Evolutionary conservation across 2,329 filamentous ascomycete species (phyloP), one percentile per base, ranked within the genome.

Genomic region (Venturia asperata): DNA sequence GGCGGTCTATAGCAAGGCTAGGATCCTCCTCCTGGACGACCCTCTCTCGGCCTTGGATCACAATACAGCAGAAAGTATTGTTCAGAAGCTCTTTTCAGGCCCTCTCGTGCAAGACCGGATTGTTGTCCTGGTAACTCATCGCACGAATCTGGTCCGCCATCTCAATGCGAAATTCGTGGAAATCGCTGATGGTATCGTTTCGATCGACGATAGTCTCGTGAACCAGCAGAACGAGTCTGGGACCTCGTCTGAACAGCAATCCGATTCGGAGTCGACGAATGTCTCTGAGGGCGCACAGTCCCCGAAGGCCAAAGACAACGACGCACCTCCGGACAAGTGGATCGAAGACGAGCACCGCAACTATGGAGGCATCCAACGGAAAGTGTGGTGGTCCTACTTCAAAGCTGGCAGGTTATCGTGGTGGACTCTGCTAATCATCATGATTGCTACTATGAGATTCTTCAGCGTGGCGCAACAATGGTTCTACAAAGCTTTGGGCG

Each of bases 401-500:
- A 89, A 86, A 74, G 90, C 91, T 5, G 92, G 92, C 1, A 88
- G 85, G 15, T 79, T 92, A 60, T 80, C 80, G 65, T 91, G 87
- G 80, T 96, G 92, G 92, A 73, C 77, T 3, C 70, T 85, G 1
- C 80, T 92, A 2, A 78, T 93, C 3, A 43, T 84, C 0, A 78
- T 87, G 15, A 85, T 92, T 66, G 74, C 82, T 7, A 49, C 86
- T 0, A 90, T 86, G 70, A 86, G 92, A 5, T 71, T 86, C 19
- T 77, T 84, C 21, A 83, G 87, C 43, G 79, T 95, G 45, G 82
- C 81, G 0, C 84, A 91, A 70, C 86, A 85, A 1, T 93, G 91
- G 83, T 92, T 94, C 56, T 81, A 96, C 64, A 95, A 96, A 73
- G 83, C 88, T 41, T 96, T 91, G 91, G 90, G 90, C 39, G 90